Evolutionary conservation across 176 grass and related monocot genomes (phyloP).

Genomic region (Olyra latifolia): DNA sequence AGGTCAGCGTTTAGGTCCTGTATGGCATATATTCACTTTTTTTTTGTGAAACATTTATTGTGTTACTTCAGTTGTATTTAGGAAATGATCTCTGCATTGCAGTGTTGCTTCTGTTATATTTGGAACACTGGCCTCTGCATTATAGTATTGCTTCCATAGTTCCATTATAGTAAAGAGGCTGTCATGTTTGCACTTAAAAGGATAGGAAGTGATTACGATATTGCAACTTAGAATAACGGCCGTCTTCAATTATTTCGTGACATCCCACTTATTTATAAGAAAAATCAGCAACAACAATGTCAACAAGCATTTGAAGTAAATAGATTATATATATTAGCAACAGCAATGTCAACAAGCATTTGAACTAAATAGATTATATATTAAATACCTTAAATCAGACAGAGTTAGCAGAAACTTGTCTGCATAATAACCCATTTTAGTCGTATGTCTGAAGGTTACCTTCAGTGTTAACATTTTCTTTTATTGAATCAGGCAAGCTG

Average conservation of each 20-base stretch:
- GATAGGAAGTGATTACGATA: background rate
- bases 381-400: conserved; percentile 12
- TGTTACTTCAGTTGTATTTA: background rate
- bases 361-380: background rate
- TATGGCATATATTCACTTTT: background rate
- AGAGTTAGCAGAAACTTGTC: background rate
- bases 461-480: conserved; percentile 9
- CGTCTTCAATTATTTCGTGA: background rate
- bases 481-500: conserved; percentile 51
- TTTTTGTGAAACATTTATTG: background rate
- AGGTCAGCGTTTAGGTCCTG: conserved; percentile 39
- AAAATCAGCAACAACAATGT: background rate
- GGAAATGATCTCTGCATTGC: background rate
- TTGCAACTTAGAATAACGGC: background rate
- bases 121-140: background rate
- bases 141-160: background rate
- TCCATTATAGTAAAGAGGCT: background rate
- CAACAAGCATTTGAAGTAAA: background rate
- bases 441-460: background rate
- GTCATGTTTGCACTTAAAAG: conserved; percentile 1
- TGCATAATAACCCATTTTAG: background rate
- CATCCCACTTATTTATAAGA: background rate
- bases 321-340: background rate
- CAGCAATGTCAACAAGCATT: background rate
- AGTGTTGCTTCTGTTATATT: background rate